Conservation (phyloP, 805 yeast species). For the Wickerhamiella australiensis region DNA sequence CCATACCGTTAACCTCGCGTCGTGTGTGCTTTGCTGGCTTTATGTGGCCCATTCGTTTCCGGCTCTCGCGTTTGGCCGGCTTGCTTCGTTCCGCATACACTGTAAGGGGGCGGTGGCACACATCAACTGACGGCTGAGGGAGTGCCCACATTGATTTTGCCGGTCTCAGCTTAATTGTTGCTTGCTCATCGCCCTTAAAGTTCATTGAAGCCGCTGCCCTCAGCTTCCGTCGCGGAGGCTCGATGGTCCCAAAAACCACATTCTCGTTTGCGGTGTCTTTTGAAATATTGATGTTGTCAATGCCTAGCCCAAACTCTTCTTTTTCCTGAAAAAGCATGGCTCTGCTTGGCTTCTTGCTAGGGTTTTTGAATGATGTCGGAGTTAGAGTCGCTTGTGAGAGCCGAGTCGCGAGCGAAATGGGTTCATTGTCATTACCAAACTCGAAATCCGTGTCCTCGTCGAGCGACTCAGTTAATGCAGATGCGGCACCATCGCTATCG, state of each 20-base stretch:
- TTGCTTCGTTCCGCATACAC: constrained; percentile 20
- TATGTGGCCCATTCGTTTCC: neutral
- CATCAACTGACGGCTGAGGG: constrained; percentile 1
- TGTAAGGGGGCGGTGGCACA: constrained; percentile 20
- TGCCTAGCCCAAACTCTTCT: constrained; percentile 17
- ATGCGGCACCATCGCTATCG: constrained; percentile 10
- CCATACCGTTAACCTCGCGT: constrained; percentile 23
- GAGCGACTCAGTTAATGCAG: constrained; percentile 6
- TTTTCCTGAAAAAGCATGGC: constrained; percentile 3
- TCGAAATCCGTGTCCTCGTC: constrained; percentile 12
- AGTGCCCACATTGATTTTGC: constrained; percentile 13
- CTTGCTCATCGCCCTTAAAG: constrained; percentile 1
- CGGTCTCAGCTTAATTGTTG: constrained; percentile 7
- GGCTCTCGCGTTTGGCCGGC: neutral
- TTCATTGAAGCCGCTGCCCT: constrained; percentile 17
- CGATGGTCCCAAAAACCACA: constrained; percentile 17
- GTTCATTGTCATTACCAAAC: neutral
- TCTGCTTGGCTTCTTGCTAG: neutral
- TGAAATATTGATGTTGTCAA: constrained; percentile 18
- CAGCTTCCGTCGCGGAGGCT: constrained; percentile 5
- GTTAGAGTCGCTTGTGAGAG: neutral
- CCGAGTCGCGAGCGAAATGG: neutral
- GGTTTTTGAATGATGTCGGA: neutral
- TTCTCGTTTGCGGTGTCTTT: constrained; percentile 20
- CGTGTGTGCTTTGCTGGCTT: constrained; percentile 2